Conservation (phyloP, 1,139 yeast genomes). For the Wickerhamiella pararugosa region DNA sequence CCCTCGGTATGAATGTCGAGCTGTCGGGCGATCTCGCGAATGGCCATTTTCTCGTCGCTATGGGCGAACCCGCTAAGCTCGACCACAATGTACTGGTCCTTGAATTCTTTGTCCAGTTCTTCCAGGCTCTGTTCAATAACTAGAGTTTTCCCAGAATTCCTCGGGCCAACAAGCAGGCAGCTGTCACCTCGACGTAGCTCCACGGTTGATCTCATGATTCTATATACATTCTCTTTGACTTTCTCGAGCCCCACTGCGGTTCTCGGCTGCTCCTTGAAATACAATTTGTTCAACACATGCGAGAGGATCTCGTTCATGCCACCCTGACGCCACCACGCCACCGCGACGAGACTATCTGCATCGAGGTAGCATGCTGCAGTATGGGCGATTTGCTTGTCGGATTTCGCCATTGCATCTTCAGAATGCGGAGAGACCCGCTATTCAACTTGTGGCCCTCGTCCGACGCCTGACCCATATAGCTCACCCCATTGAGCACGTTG, state of each 20-base stretch:
- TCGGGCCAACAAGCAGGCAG: slow-evolving; percentile 62
- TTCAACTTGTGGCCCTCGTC: too few species aligned
- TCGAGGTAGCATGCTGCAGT: too few species aligned
- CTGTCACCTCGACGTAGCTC: slow-evolving; percentile 68
- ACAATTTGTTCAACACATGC: slow-evolving; percentile 17
- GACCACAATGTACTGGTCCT: slow-evolving; percentile 41
- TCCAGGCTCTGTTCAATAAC: slow-evolving; percentile 44
- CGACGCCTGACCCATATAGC: too few species aligned
- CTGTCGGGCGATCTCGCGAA: slow-evolving; percentile 76
- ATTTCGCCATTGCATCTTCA: too few species aligned
- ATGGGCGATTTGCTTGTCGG: too few species aligned
- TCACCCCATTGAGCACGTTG: too few species aligned
- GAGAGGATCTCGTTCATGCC: slow-evolving; percentile 2
- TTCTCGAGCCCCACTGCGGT: slow-evolving; percentile 20
- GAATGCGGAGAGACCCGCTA: too few species aligned
- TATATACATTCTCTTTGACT: slow-evolving; percentile 33
- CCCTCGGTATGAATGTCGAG: slow-evolving; percentile 34
- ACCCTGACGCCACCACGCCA: too few species aligned
- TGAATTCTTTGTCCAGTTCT: slow-evolving; percentile 29
- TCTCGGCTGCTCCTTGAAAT: slow-evolving; percentile 15
- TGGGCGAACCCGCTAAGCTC: slow-evolving; percentile 58
- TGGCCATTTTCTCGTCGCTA: slow-evolving; percentile 60
- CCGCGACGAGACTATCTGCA: too few species aligned
- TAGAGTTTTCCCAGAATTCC: slow-evolving; percentile 62
- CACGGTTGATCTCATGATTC: slow-evolving; percentile 50